Conservation (phyloP, 2,329 filamentous ascomycete genomes). For the Phoma sp. region DNA sequence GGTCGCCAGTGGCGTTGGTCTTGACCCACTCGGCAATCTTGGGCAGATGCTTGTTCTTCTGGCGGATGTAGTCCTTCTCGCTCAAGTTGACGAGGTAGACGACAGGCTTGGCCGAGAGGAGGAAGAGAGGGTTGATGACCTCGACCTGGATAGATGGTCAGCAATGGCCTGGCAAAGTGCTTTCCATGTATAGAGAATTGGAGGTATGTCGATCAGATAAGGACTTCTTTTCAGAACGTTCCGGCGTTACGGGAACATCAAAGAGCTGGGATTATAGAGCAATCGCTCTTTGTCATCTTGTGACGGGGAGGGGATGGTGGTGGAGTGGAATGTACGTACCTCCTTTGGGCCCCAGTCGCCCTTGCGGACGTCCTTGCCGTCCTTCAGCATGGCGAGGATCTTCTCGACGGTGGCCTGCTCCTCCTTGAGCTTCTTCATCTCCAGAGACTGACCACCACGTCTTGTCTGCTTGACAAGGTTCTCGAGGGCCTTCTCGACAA, state of each 20-base stretch:
- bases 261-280: conserved; percentile 99
- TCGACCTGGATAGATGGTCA: conserved; percentile 73
- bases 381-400: conserved; percentile 80
- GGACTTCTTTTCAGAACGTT: conserved; percentile 87
- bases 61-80: conserved; percentile 94
- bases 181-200: conserved; percentile 11
- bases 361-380: conserved; percentile 93
- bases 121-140: conserved; percentile 94
- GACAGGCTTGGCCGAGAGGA: conserved; percentile 94
- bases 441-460: conserved; percentile 90
- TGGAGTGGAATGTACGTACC: conserved; percentile 66
- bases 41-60: conserved; percentile 99
- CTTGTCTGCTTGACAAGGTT: conserved; percentile 92
- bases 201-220: conserved; percentile 65
- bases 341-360: conserved; percentile 91
- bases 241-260: conserved; percentile 85
- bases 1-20: conserved; percentile 83
- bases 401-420: conserved; percentile 94
- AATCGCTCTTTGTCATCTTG: conserved; percentile 99
- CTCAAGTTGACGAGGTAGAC: conserved; percentile 97
- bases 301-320: conserved; percentile 47
- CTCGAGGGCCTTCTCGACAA: conserved; percentile 94
- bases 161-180: conserved; percentile 20
- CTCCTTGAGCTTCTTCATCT: conserved; percentile 97
- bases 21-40: conserved; percentile 97